A percentile compares a stretch with the other conserved stretches of the same genome.
These are phyloP conservation scores for Plantago elongata DNA, from an alignment of 257 asterid species.

Conservation along the genomic window DNA sequence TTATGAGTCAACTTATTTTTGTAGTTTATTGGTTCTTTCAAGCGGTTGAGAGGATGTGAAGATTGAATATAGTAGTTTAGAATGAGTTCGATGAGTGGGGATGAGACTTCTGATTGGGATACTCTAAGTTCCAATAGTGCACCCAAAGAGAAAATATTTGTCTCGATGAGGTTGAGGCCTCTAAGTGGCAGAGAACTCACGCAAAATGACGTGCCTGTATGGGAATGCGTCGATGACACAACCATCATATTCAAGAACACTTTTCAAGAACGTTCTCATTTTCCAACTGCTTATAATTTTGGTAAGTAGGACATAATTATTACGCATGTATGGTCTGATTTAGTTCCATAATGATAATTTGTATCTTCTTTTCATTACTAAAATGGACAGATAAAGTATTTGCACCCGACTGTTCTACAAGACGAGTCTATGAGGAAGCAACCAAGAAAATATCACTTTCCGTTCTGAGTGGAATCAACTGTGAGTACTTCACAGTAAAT, in stretches of 20 bases:
- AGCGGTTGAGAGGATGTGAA: constrained; percentile 16
- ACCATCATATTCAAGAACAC: constrained; percentile 64
- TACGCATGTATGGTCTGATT: neutral
- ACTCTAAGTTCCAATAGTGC: constrained; percentile 34
- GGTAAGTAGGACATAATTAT: constrained; percentile 42
- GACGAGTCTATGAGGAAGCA: constrained; percentile 53
- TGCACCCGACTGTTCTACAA: constrained; percentile 44
- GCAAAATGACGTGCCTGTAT: constrained; percentile 62
- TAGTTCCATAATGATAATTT: neutral
- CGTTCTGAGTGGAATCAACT: constrained; percentile 50
- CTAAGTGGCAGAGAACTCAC: constrained; percentile 56
- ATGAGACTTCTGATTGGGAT: constrained; percentile 34
- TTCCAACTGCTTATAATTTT: constrained; percentile 61
- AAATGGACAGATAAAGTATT: constrained; percentile 44
- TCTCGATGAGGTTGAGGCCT: constrained; percentile 82
- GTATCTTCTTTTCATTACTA: neutral
- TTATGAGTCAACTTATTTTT: constrained; percentile 8
- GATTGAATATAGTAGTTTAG: neutral
- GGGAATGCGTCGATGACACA: constrained; percentile 76
- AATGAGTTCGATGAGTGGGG: constrained; percentile 46
- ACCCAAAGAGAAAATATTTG: constrained; percentile 54
- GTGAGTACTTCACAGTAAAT: constrained; percentile 28
- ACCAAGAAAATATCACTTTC: constrained; percentile 57
- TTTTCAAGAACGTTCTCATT: constrained; percentile 63
- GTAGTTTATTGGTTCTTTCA: constrained; percentile 9